Evolutionary conservation across 1,139 yeast species (phyloP), one percentile per base, ranked within the genome.

Genomic region (Hyphopichia fennica): DNA sequence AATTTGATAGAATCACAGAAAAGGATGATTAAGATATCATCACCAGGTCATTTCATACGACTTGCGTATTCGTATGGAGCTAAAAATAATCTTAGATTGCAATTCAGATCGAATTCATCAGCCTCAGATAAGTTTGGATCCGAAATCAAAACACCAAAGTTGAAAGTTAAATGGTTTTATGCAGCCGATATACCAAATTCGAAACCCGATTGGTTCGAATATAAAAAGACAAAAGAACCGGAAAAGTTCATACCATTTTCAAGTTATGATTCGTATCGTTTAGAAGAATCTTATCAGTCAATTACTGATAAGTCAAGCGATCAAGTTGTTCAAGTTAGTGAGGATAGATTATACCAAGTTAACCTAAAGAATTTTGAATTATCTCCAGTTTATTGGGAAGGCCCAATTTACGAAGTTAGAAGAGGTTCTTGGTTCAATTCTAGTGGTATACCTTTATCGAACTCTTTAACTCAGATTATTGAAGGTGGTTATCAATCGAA

Each of bases 341-440:
- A 89, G 53, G 99, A 91, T 54, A 77, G 79, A 27, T 65, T 91
- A 34, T 87, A 86, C 53, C 79, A 82, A 52, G 96, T 90, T 2
- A 80, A 88, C 54, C 49, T 91, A 23, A 50, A 59, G 2, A 60
- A 65, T 7, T 73, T 81, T 58, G 75, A 74, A 41, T 61, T 91
- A 51, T 51, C 67, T 1, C 96, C 98, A 0, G 77, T 84, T 0
- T 91, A 84, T 59, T 91, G 98, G 98, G 84, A 81, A 2, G 98
- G 98, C 1, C 95, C 97, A 0, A 67, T 72, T 1, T 93, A 82
- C 56, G 93, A 87, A 48, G 87, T 91, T 1, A 72, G 96, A 31
- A 67, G 98, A 40, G 96, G 96, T 0, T 62, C 82, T 1, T 91
- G 99, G 99, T 89, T 88, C 57, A 68, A 73, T 39, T 60, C 77